Evolutionary conservation across 1,284 basidiomycete genomes (phyloP), one percentile per base, ranked within the genome.

Genomic region (Trichosporon inkin): DNA sequence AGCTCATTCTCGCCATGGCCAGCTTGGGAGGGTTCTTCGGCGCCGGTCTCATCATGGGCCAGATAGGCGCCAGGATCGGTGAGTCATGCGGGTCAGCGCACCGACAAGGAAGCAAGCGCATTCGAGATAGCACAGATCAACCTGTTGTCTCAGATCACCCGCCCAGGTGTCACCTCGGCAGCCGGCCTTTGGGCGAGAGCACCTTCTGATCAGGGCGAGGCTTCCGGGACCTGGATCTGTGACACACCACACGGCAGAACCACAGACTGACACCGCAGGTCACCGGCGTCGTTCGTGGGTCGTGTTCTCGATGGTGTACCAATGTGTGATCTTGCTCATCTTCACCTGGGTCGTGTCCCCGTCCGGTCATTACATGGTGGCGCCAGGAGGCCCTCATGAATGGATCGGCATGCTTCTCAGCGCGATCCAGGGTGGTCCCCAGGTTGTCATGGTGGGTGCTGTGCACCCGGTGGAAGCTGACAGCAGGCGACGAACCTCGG

Each of bases 371-470:
- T 10, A 19, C 4, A 7, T 19, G 14, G 47, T 64, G 10, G 37
- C 49, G 2, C 24, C 19, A 0, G 52, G 59, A 11, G 64, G 62
- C 2, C 28, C 19, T 10, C 39, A 35, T 19, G 62, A 64, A 34
- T 69, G 68, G 68, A 41, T 63, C 2, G 35, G 58, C 39, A 65
- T 69, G 62, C 58, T 67, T 2, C 35, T 63, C 4, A 53, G 61
- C 3, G 64, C 63, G 14, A 41, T 68, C 37, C 62, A 66, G 40
- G 61, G 63, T n/a, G 68, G 68, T 2, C 57, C 63, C n/a, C 68
- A 69, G 56, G 65, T 69, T 13, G 61, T 62, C 19, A 65, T 68
- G 68, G 67, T 68, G 20, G 54, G 66, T 67, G 39, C 49, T 19
- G 3, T 3, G 8, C 16, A 17, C 34, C 13, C n/a, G n/a, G n/a